Conservation (phyloP, 768 basidiomycete species). For the Termitomyces sp. region DNA sequence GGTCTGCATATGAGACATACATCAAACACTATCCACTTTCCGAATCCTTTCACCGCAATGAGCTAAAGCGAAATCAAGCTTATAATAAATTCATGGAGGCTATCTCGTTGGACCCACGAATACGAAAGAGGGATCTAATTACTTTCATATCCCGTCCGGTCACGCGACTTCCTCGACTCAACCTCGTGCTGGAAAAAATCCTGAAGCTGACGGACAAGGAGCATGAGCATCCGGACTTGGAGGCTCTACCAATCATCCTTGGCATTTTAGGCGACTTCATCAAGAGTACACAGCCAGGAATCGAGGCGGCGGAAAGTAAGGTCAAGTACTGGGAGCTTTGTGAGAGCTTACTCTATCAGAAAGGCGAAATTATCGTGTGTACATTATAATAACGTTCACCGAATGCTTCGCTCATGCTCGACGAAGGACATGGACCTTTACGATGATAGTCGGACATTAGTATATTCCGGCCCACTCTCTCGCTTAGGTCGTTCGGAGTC, state of each 20-base stretch:
- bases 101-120: conserved; percentile 59
- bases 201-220: conserved; percentile 61
- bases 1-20: conserved; percentile 71
- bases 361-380: conserved; percentile 79
- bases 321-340: conserved; percentile 84
- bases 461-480: conserved; percentile 62
- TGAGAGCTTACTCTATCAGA: conserved; percentile 71
- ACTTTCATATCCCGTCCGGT: conserved; percentile 85
- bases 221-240: conserved; percentile 74
- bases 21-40: conserved; percentile 88
- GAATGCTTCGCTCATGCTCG: conserved; percentile 2
- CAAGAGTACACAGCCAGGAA: conserved; percentile 87
- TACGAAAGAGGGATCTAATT: conserved; percentile 73
- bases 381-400: not conserved
- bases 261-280: conserved; percentile 68
- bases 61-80: conserved; percentile 61
- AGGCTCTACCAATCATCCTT: conserved; percentile 71
- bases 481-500: conserved; percentile 62
- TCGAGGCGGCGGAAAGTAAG: conserved; percentile 86
- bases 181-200: conserved; percentile 69
- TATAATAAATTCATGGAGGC: conserved; percentile 69
- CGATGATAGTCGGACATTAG: conserved; percentile 69
- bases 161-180: conserved; percentile 81
- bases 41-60: conserved; percentile 76
- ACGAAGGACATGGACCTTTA: conserved; percentile 79